Evolutionary conservation across 2,329 filamentous ascomycete genomes (phyloP).

Genomic region (Diaporthe australafricana): DNA sequence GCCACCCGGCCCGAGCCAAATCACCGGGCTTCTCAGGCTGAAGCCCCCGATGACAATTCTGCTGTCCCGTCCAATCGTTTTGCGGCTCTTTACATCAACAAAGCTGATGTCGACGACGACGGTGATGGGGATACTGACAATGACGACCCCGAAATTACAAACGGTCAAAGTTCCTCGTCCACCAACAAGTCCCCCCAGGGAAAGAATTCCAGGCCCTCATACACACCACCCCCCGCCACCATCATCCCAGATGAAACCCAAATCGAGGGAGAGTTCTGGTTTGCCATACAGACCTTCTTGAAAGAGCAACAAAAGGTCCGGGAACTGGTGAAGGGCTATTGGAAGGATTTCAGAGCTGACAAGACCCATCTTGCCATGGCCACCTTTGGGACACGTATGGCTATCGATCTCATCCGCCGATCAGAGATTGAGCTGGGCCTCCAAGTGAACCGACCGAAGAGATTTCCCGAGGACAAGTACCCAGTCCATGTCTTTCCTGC

Average conservation of each 20-base stretch:
- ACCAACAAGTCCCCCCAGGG: not conserved
- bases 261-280: conserved; percentile 27
- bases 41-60: too few relatives aligned
- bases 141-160: too few relatives aligned
- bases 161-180: not conserved
- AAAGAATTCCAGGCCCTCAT: not conserved
- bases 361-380: conserved; percentile 21
- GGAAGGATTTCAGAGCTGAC: not conserved
- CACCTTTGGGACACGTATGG: conserved; percentile 9
- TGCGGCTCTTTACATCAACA: not conserved
- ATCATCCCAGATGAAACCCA: conserved; percentile 16
- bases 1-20: not conserved
- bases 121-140: not conserved
- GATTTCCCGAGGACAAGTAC: conserved; percentile 22
- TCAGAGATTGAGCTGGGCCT: conserved; percentile 21
- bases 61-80: not conserved
- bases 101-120: not conserved
- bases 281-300: conserved; percentile 23
- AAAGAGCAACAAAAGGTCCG: conserved; percentile 24
- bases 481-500: conserved; percentile 20
- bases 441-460: conserved; percentile 1
- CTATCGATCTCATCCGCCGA: conserved; percentile 29
- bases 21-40: not conserved
- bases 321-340: conserved; percentile 14
- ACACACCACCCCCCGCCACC: not conserved